Conservation (phyloP, 768 basidiomycete species). For the Amanita fuliginea region DNA sequence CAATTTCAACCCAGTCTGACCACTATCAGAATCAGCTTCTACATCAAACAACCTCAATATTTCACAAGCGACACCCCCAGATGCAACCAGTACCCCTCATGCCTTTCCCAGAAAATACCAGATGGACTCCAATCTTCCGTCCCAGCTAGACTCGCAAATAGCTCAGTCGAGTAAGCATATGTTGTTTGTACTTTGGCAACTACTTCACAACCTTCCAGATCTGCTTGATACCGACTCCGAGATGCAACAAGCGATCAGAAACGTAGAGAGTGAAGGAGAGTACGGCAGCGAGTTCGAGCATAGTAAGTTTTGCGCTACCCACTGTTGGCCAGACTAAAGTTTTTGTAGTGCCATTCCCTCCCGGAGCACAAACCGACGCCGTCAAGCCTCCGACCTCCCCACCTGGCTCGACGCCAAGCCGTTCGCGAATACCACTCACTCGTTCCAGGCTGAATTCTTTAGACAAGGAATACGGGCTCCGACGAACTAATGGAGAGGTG, state of each 20-base stretch:
- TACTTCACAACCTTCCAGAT: constrained; percentile 28
- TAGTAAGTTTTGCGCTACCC: background rate
- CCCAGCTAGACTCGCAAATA: constrained; percentile 9
- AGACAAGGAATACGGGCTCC: constrained; percentile 1
- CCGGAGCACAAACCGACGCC: background rate
- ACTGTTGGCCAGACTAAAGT: background rate
- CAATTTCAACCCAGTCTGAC: constrained; percentile 3
- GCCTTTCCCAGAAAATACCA: constrained; percentile 45
- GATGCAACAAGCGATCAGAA: constrained; percentile 56
- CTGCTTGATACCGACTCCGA: constrained; percentile 60
- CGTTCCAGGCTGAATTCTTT: constrained; percentile 4
- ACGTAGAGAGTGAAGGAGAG: constrained; percentile 38
- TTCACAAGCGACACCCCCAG: constrained; percentile 31
- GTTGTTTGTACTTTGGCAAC: background rate
- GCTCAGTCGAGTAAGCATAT: constrained; percentile 38
- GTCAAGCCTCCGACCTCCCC: background rate
- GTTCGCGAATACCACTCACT: constrained; percentile 5
- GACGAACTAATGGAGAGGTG: background rate
- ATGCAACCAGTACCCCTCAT: constrained; percentile 45
- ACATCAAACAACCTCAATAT: constrained; percentile 27
- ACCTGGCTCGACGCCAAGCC: constrained; percentile 3
- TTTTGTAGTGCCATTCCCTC: constrained; percentile 13
- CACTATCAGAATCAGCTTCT: constrained; percentile 24
- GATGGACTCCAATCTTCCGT: constrained; percentile 16
- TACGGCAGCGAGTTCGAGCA: background rate